Base-by-base conservation (phyloP, 2,329 filamentous ascomycete species). In the Trichoderma arundinaceum region DNA sequence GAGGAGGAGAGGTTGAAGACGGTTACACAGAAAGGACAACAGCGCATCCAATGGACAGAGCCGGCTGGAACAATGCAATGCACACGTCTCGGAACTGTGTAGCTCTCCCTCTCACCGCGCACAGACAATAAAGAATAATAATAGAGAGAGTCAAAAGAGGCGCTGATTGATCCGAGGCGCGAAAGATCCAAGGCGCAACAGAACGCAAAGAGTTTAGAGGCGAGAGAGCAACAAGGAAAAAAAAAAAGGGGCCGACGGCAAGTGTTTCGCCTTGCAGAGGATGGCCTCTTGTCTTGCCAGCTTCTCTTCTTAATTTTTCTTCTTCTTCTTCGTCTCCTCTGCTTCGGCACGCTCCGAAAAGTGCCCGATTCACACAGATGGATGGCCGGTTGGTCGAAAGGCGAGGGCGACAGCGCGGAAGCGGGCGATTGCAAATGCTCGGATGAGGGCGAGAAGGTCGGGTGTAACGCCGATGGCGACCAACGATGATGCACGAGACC, bases 21-120 rank as follows among this genome's bases (percentile, higher is more conserved):
- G 38, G 58, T 62, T 39, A 51, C 58, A 52, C 58, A 61, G 44
- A 41, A 48, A 43, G n/a, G 58, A 51, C 58, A 22, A 19, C 48
- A 22, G 19, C 22, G 6, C 46, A 28, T 19, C 46, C 46, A 15
- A 10, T 32, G 46, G 33, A 22, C 28, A 43, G 22, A 28, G 53
- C 39, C 39, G 33, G 17, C 38, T 62, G 58, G 58, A 52, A 62
- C 57, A 60, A 60, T 60, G 57, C 57, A 49, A 60, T 60, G 57
- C 44, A 22, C 33, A 33, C 43, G 57, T 38, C 33, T 60, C 57
- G 57, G 57, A 33, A 12, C 22, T 33, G 46, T 62, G 58, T 62
- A 49, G 46, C 58, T 51, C 38, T 53, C 48, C 48, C 48, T 53
- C 19, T 62, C 15, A 22, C 46, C 48, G 39, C 46, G 58, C 58